These are phyloP conservation scores for Aspergillus funiculosus DNA, from an alignment of 495 filamentous ascomycete genomes.

Conservation along the genomic window DNA sequence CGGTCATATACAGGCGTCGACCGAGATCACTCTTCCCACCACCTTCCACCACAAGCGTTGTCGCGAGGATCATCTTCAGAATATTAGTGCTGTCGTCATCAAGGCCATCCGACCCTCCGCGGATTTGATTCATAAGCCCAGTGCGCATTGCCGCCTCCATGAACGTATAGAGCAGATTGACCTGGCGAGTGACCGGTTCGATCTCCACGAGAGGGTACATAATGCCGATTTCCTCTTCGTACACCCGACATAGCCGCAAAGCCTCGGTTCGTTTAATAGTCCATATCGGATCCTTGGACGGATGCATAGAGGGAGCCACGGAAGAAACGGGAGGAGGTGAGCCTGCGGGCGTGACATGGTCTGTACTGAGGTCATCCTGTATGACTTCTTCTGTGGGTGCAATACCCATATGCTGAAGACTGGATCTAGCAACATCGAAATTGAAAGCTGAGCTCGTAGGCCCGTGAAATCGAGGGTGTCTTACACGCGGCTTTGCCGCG, in stretches of 20 bases:
- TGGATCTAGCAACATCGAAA: slow-evolving; percentile 80
- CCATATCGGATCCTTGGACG: slow-evolving; percentile 70
- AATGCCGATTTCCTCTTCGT: slow-evolving; percentile 77
- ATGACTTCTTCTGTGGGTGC: slow-evolving; percentile 48
- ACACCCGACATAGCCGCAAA: slow-evolving; percentile 61
- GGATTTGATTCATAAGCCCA: slow-evolving; percentile 50
- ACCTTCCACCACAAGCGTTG: slow-evolving; percentile 65
- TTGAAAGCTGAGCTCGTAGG: slow-evolving; percentile 83
- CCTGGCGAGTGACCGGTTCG: slow-evolving; percentile 57
- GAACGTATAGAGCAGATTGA: slow-evolving; percentile 60
- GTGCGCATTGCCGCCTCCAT: slow-evolving; percentile 59
- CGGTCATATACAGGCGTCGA: slow-evolving; percentile 60
- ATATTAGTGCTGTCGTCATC: slow-evolving; percentile 62
- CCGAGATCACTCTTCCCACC: slow-evolving; percentile 71
- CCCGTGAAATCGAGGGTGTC: slow-evolving; percentile 69
- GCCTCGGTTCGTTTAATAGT: slow-evolving; percentile 64
- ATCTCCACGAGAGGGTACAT: slow-evolving; percentile 83
- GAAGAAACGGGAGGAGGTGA: slow-evolving; percentile 40
- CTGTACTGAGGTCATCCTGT: slow-evolving; percentile 50
- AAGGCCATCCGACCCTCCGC: slow-evolving; percentile 56
- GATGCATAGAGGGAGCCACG: slow-evolving; percentile 32
- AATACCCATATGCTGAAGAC: slow-evolving; percentile 85
- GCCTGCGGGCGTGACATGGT: slow-evolving; percentile 45
- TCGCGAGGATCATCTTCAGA: slow-evolving; percentile 75
- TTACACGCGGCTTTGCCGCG: slow-evolving; percentile 33